Conservation (phyloP, 331 rosid species). For the Malus hybrid region DNA sequence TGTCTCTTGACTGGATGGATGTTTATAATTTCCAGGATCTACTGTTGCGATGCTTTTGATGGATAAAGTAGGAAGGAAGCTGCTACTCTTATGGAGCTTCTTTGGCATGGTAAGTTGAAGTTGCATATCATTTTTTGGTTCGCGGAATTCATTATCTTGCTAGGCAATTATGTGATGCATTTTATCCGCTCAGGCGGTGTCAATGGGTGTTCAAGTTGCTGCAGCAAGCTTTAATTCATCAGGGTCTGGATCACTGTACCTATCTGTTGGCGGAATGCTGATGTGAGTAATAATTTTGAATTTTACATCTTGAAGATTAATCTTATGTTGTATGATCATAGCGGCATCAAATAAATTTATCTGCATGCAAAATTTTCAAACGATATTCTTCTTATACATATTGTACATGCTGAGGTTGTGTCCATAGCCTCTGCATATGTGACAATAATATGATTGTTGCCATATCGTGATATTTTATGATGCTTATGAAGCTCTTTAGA, state of each 20-base stretch:
- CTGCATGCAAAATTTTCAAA: background rate
- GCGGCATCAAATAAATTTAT: slow-evolving; percentile 5
- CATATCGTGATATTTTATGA: background rate
- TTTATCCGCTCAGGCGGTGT: slow-evolving; percentile 42
- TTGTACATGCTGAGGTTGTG: background rate
- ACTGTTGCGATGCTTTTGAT: slow-evolving; percentile 73
- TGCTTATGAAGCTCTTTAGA: background rate
- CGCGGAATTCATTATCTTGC: background rate
- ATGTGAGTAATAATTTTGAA: slow-evolving; percentile 53
- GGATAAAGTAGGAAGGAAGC: slow-evolving; percentile 94
- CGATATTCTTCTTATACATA: background rate
- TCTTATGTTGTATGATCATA: background rate
- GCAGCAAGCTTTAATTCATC: slow-evolving; percentile 58
- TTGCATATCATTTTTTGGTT: background rate
- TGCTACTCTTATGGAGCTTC: slow-evolving; percentile 88
- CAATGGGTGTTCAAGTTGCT: slow-evolving; percentile 70
- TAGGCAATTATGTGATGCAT: slow-evolving; percentile 1
- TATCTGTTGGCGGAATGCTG: slow-evolving; percentile 92
- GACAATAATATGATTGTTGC: background rate
- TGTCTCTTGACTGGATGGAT: slow-evolving; percentile 10
- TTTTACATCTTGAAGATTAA: background rate
- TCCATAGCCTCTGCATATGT: background rate
- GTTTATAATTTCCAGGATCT: slow-evolving; percentile 55
- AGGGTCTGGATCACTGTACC: slow-evolving; percentile 42
- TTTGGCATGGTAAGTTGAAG: slow-evolving; percentile 74